phyloP scores from a whole-genome alignment of 2,329 filamentous ascomycete species.

The Clonostachys rhizophaga region DNA sequence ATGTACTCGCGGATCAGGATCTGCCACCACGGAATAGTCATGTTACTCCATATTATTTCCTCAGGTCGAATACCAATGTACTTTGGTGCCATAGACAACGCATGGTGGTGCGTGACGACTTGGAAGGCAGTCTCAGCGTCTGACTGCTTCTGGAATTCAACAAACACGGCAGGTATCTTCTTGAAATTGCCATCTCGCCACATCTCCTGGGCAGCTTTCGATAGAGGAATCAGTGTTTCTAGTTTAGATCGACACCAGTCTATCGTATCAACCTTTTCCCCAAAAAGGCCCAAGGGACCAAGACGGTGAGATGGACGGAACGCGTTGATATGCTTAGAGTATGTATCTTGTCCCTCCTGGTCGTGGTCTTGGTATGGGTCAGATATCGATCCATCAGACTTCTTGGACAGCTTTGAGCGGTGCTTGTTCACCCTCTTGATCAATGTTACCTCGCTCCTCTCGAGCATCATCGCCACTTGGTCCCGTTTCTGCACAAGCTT shows the following conservation, averaged over 20 bases:
- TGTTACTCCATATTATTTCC: conserved; percentile 83
- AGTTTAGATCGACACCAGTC: conserved; percentile 66
- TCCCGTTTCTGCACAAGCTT: conserved; percentile 74
- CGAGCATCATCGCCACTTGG: conserved; percentile 69
- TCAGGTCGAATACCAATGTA: conserved; percentile 75
- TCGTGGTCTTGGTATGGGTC: neutral
- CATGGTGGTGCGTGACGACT: conserved; percentile 73
- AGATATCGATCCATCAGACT: neutral
- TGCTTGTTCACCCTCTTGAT: conserved; percentile 54
- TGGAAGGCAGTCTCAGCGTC: conserved; percentile 85
- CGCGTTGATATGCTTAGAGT: conserved; percentile 36
- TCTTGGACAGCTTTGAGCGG: conserved; percentile 13
- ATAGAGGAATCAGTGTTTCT: conserved; percentile 54
- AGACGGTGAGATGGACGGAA: conserved; percentile 66
- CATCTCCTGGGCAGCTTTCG: conserved; percentile 57
- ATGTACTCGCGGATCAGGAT: conserved; percentile 62
- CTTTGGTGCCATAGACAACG: conserved; percentile 77
- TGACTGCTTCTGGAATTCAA: conserved; percentile 81
- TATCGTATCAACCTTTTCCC: conserved; percentile 72
- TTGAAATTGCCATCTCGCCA: conserved; percentile 61
- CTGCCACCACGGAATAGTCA: conserved; percentile 67
- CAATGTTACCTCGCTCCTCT: conserved; percentile 75
- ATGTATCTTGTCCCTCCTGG: conserved; percentile 27
- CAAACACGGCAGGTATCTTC: conserved; percentile 72
- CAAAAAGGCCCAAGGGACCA: conserved; percentile 61